Evolutionary conservation across 306 rosid species (phyloP).

Genomic region (Luffa acutangula): DNA sequence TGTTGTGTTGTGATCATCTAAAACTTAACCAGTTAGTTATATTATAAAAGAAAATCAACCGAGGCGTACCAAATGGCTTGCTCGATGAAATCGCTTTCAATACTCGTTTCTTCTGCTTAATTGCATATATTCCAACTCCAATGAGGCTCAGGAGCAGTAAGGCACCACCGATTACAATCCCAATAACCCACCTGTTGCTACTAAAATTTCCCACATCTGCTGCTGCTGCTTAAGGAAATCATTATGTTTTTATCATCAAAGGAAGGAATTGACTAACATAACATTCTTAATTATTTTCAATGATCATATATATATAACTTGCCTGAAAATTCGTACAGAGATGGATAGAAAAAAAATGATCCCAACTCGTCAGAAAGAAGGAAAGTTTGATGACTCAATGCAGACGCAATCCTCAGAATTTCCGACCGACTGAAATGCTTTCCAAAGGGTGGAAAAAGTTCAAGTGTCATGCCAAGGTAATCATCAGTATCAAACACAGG

Average conservation of each 20-base stretch:
- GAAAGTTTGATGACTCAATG: slow-evolving; percentile 43
- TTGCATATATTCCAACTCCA: slow-evolving; percentile 39
- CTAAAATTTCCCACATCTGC: neutral
- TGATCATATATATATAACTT: neutral
- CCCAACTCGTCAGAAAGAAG: slow-evolving; percentile 33
- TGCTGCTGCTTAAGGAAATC: neutral
- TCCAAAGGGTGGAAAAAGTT: slow-evolving; percentile 36
- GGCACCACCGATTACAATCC: slow-evolving; percentile 53
- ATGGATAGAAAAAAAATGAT: slow-evolving; percentile 27
- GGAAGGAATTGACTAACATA: neutral
- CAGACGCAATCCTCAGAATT: slow-evolving; percentile 24
- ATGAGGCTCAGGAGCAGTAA: slow-evolving; percentile 32
- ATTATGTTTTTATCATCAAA: neutral
- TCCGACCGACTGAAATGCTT: slow-evolving; percentile 35
- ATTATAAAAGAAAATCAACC: neutral
- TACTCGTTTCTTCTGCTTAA: slow-evolving; percentile 38
- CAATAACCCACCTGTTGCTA: slow-evolving; percentile 35
- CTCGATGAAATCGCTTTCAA: slow-evolving; percentile 22
- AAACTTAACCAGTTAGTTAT: too few relatives aligned
- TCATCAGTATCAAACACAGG: slow-evolving; percentile 9
- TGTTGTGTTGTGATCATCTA: neutral
- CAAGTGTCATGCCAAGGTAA: slow-evolving; percentile 29
- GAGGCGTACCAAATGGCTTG: slow-evolving; percentile 27
- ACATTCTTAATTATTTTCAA: neutral
- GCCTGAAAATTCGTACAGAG: slow-evolving; percentile 25